Percentiles rank a stretch among this genome's conserved stretches.
Evolutionary conservation across 208 protist genomes (phyloP).

Genomic region (Leishmania tarentolae): DNA sequence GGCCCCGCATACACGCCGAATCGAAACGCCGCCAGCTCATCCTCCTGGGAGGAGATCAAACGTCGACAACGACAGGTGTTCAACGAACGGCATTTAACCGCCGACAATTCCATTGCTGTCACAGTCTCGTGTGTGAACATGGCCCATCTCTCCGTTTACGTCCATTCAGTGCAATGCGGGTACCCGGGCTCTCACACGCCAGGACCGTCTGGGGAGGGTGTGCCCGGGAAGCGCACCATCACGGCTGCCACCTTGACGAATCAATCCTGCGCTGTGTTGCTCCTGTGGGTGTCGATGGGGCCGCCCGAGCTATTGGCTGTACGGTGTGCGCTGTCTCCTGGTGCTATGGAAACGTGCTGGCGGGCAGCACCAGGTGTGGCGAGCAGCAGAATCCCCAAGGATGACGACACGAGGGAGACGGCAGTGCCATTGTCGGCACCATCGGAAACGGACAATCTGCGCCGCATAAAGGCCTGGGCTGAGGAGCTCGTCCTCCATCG

Average conservation of each 20-base stretch:
- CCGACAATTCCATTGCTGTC: conserved; percentile 6
- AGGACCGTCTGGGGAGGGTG: neutral
- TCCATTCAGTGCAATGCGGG: conserved; percentile 46
- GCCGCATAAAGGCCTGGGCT: conserved; percentile 24
- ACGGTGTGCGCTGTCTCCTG: conserved; percentile 38
- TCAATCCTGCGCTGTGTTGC: conserved; percentile 20
- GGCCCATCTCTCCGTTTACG: conserved; percentile 57
- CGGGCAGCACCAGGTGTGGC: neutral
- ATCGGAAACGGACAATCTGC: conserved; percentile 8
- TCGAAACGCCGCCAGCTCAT: neutral
- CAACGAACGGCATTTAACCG: conserved; percentile 9
- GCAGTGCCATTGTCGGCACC: neutral
- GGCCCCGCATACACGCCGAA: neutral
- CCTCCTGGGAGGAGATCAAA: conserved; percentile 13
- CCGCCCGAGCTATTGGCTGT: conserved; percentile 35
- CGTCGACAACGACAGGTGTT: conserved; percentile 23
- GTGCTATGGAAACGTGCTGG: conserved; percentile 20
- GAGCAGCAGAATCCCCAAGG: neutral
- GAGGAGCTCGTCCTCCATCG: conserved; percentile 18
- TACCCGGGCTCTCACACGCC: conserved; percentile 18
- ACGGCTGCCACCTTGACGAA: neutral
- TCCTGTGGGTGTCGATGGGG: conserved; percentile 47
- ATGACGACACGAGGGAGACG: neutral
- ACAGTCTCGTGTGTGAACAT: conserved; percentile 26
- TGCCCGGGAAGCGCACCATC: conserved; percentile 15